Conservation (phyloP, 306 rosid genomes). For the Sicyos baderoa region DNA sequence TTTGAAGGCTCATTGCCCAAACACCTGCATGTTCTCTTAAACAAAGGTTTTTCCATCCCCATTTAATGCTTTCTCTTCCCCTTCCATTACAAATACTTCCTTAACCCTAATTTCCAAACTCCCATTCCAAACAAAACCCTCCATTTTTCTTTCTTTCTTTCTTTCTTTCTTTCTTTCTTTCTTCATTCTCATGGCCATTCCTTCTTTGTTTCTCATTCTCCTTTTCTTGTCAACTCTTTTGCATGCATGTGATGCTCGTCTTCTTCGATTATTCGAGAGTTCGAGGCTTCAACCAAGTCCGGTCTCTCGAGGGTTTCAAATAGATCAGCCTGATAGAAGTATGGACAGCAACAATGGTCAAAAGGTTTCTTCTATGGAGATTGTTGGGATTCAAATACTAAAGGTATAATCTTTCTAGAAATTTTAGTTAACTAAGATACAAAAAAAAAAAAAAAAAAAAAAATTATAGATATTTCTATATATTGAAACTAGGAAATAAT, state of each 20-base stretch:
- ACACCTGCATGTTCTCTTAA: constrained; percentile 88
- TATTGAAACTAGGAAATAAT: not conserved
- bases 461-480: too few relatives aligned
- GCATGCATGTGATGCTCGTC: constrained; percentile 61
- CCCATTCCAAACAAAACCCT: constrained; percentile 1
- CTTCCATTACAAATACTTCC: constrained; percentile 28
- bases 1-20: constrained; percentile 47
- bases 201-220: constrained; percentile 33
- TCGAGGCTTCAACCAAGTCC: not conserved
- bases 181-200: constrained; percentile 27
- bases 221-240: constrained; percentile 31
- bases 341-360: not conserved
- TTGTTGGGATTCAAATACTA: constrained; percentile 2
- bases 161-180: not conserved
- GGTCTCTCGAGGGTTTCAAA: not conserved
- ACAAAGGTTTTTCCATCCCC: constrained; percentile 42
- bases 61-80: constrained; percentile 43
- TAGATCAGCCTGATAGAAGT: not conserved
- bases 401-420: not conserved
- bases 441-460: too few relatives aligned
- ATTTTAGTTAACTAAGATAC: not conserved
- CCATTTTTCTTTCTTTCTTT: not conserved
- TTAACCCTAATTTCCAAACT: constrained; percentile 13
- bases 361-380: not conserved
- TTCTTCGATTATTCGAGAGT: constrained; percentile 1